Base-by-base conservation (phyloP, 2,329 filamentous ascomycete genomes). In the Trichoderma afroharzianum region DNA sequence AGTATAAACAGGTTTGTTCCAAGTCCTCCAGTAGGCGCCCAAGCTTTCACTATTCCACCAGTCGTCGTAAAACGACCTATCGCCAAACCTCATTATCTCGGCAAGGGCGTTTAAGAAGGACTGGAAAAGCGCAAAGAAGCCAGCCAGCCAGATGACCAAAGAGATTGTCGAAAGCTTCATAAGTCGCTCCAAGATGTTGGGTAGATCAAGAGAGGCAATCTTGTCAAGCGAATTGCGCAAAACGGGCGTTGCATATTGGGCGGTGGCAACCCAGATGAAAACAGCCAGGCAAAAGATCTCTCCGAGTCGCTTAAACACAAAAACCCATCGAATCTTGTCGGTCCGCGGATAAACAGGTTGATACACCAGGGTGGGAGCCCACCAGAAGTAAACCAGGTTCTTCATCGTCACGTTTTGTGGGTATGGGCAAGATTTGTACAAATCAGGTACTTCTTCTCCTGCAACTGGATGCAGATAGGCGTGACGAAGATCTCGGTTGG, bases 1-100 rank as follows among this genome's bases (percentile, higher is more conserved):
- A 72, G 94, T 91, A 78, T 97, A 97, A 6, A 99, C 95, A 1
- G 96, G 96, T 80, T 97, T 97, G 83, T 99, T 99, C 96, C 96
- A 99, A 1, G 92, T 93, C 26, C 95, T 90, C 95, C 95, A 98
- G 84, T 99, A 99, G 5, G 88, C 88, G 39, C 95, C 93, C 7
- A 98, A 85, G 75, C 91, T 94, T 69, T 91, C 90, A 74, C 91
- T 93, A 79, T 99, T 99, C 96, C 96, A 99, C 96, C 96, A 99
- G 78, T 97, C 94, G 47, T 93, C 92, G 81, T 99, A 99, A 81
- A 99, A 99, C 67, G 95, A 92, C 33, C 96, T 89, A 80, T 99
- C 96, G 21, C 92, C 96, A 77, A 99, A 99, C 57, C 88, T 88
- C 85, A 94, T 92, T 14, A 98, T 84, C 81, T 99, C 96, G 4